Base-by-base conservation (phyloP, 805 yeast genomes). In the Teunomyces lycoperdinae region DNA sequence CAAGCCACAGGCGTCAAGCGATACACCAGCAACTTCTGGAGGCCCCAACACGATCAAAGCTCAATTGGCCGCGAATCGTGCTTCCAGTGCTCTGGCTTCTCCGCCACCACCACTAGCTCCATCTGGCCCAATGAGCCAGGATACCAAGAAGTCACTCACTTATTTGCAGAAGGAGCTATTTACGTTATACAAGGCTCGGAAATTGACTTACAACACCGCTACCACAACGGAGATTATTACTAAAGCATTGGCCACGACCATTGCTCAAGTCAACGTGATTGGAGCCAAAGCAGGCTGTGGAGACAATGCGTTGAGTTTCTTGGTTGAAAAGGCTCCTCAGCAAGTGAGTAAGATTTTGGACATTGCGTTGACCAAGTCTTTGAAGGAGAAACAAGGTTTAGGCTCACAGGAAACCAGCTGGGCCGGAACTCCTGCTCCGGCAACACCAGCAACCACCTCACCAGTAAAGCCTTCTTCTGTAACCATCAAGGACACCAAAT, bases 161-260 rank as follows among this genome's bases (percentile, higher is more conserved):
- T 86, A 89, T 57, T 68, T 92, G 47, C 97, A 92, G 67, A 90
- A 89, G 58, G 96, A 91, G 61, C 72, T 92, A 20, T 85, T 89
- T 57, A 78, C 83, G 10, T 77, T 91, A 48, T 86, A 95, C 29
- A 88, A 87, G 58, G 88, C 86, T 47, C 73, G 90, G 51, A 85
- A 81, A 56, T 58, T 73, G 38, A 81, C 89, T 50, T 80, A 84
- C 50, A 89, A 86, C 49, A 87, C 89, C 34, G 90, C 86, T 24
- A 82, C 89, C 5, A 89, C 92, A 44, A 87, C 96, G 0, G 87
- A 83, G 50, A 82, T 90, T 46, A 73, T 91, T 56, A 91, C 97
- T 7, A 90, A 87, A 57, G 96, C 97, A 1, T 74, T 91, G 55
- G 96, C 97, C 2, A 87, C 91, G 73, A 92, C 96, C 0, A 89